phyloP scores from a whole-genome alignment of 805 yeast species.

The Pachysolen tannophilus region DNA sequence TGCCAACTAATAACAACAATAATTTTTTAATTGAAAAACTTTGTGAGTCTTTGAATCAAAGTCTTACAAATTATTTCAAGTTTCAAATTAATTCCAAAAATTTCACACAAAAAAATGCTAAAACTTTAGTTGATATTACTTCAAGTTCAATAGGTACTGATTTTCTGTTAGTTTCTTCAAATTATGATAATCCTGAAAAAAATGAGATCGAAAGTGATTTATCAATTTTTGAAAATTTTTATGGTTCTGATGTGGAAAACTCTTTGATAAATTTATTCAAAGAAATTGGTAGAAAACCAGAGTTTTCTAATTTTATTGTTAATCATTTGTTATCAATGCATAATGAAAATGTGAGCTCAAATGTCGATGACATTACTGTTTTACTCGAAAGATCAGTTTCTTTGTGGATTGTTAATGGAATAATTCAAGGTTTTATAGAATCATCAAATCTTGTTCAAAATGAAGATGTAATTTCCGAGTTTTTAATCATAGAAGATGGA shows the following conservation, averaged over 20 bases:
- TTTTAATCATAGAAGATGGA: conserved; percentile 21
- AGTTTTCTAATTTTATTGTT: neutral
- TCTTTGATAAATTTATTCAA: conserved; percentile 10
- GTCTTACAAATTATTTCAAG: neutral
- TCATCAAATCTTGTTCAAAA: neutral
- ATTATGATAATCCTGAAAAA: conserved; percentile 12
- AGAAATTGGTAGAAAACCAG: neutral
- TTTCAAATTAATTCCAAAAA: conserved; percentile 3
- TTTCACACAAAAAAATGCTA: conserved; percentile 4
- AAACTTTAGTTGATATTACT: neutral
- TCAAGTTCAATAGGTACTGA: conserved; percentile 14
- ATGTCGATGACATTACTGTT: conserved; percentile 7
- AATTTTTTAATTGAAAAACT: conserved; percentile 1
- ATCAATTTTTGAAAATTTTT: conserved; percentile 14
- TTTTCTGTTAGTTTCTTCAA: conserved; percentile 14
- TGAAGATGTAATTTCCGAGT: conserved; percentile 13
- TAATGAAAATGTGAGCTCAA: no score
- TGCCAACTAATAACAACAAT: neutral
- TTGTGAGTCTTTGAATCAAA: neutral
- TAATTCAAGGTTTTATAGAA: conserved; percentile 18
- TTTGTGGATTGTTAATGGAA: conserved; percentile 31
- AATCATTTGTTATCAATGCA: neutral
- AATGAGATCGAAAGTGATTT: conserved; percentile 4
- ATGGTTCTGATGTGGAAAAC: conserved; percentile 16
- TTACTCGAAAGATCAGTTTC: conserved; percentile 17